A percentile compares a stretch with the other conserved stretches of the same genome.
Evolutionary conservation across 1,139 yeast species (phyloP).

Genomic region (Taphrina sp.): DNA sequence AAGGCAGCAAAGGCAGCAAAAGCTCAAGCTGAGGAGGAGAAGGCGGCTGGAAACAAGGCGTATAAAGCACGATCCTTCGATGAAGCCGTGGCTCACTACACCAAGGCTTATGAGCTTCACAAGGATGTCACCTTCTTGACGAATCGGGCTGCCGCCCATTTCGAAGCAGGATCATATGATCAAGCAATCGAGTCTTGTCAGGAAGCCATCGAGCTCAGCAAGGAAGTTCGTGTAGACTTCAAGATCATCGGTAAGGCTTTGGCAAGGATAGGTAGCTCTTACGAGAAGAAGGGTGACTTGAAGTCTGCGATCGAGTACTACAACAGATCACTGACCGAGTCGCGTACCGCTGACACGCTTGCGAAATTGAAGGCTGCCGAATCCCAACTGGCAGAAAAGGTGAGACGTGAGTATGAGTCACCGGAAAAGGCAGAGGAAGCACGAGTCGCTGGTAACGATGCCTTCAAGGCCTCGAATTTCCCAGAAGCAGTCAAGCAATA

Average conservation of each 20-base stretch:
- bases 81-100: constrained; percentile 83
- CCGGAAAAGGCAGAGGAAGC: constrained; percentile 96
- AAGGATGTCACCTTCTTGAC: constrained; percentile 90
- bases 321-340: constrained; percentile 93
- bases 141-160: constrained; percentile 97
- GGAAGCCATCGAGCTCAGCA: constrained; percentile 81
- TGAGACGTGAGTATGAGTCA: constrained; percentile 73
- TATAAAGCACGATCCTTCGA: constrained; percentile 88
- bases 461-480: constrained; percentile 89
- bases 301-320: constrained; percentile 71
- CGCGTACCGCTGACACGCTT: constrained; percentile 91
- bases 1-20: constrained; percentile 48
- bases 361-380: constrained; percentile 84
- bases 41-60: constrained; percentile 79
- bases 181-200: constrained; percentile 77
- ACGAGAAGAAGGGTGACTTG: constrained; percentile 71
- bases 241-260: constrained; percentile 85
- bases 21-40: constrained; percentile 69
- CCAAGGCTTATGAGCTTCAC: constrained; percentile 78
- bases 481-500: constrained; percentile 94
- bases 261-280: constrained; percentile 83
- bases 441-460: constrained; percentile 85
- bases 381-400: constrained; percentile 75
- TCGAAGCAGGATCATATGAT: constrained; percentile 89
- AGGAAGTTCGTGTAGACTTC: constrained; percentile 88